phyloP scores from a whole-genome alignment of 1,284 basidiomycete genomes.

The Trametes sp. region DNA sequence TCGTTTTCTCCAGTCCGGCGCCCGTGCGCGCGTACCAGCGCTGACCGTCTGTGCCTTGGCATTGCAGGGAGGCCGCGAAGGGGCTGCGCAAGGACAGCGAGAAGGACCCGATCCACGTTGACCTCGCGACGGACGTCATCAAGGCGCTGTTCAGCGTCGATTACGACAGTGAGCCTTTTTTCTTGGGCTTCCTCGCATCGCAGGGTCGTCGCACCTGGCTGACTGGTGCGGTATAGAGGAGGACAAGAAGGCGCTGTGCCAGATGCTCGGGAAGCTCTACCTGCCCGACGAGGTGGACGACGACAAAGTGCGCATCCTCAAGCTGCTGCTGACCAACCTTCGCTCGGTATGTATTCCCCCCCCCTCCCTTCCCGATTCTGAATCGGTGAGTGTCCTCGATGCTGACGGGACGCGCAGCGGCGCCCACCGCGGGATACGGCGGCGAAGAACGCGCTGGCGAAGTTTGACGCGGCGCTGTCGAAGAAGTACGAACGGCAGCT shows the following conservation, averaged over 20 bases:
- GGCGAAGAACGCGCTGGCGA: slow-evolving; percentile 73
- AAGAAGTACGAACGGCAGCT: slow-evolving; percentile 68
- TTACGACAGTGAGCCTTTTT: slow-evolving; percentile 49
- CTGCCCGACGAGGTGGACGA: slow-evolving; percentile 74
- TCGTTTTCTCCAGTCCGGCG: slow-evolving; percentile 33
- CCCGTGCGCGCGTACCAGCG: slow-evolving; percentile 4
- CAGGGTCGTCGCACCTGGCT: background rate
- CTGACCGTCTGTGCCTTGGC: background rate
- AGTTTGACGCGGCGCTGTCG: slow-evolving; percentile 67
- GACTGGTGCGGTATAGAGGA: slow-evolving; percentile 59
- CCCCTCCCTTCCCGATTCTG: background rate
- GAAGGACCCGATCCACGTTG: slow-evolving; percentile 74
- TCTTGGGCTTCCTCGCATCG: slow-evolving; percentile 3
- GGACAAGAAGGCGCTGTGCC: slow-evolving; percentile 82
- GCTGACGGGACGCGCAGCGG: slow-evolving; percentile 53
- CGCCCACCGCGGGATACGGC: slow-evolving; percentile 75
- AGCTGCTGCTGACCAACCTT: slow-evolving; percentile 66
- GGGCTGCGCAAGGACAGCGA: slow-evolving; percentile 47
- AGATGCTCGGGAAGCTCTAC: slow-evolving; percentile 82
- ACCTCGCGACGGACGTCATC: slow-evolving; percentile 81
- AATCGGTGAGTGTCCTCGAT: background rate
- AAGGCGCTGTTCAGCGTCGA: slow-evolving; percentile 62
- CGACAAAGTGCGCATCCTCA: slow-evolving; percentile 66
- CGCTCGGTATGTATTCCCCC: slow-evolving; percentile 57
- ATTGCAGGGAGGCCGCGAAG: slow-evolving; percentile 42